phyloP scores from a whole-genome alignment of 202 grass and related monocot species.

The Hordeum pubiflorum region DNA sequence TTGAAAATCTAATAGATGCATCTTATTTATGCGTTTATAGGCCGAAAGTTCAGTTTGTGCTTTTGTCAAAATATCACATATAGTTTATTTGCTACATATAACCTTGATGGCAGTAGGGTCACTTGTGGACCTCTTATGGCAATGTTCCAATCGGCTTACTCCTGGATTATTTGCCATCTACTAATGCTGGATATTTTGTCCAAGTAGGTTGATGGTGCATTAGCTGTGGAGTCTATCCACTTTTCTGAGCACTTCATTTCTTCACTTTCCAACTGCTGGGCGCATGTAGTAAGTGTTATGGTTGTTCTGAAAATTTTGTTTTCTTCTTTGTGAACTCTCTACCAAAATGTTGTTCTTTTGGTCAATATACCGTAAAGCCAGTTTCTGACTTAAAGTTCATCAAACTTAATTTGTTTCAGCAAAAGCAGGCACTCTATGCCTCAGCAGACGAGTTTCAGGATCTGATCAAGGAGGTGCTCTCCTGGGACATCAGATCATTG shows the following conservation, averaged over 20 bases:
- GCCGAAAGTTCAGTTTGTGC: not conserved
- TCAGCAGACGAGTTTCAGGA: constrained; percentile 63
- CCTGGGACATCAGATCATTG: constrained; percentile 87
- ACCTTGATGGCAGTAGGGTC: not conserved
- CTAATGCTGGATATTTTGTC: constrained; percentile 17
- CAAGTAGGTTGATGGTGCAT: constrained; percentile 48
- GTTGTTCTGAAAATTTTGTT: not conserved
- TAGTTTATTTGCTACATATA: not conserved
- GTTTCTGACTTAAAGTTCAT: not conserved
- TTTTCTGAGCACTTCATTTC: constrained; percentile 57
- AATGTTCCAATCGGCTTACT: not conserved
- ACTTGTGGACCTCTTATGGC: not conserved
- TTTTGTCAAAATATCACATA: not conserved
- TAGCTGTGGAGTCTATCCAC: constrained; percentile 58
- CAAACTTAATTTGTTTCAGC: constrained; percentile 40
- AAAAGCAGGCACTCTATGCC: constrained; percentile 55
- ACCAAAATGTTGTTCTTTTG: not conserved
- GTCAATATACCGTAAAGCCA: not conserved
- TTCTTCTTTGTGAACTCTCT: not conserved
- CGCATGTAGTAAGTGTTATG: constrained; percentile 49
- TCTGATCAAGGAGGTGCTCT: constrained; percentile 69
- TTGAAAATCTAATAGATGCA: not conserved
- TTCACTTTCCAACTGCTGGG: constrained; percentile 55
- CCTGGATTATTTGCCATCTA: not conserved
- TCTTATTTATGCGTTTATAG: not conserved